Base-by-base conservation (phyloP, 805 yeast species). In the Kazachstania bromeliacearum region DNA sequence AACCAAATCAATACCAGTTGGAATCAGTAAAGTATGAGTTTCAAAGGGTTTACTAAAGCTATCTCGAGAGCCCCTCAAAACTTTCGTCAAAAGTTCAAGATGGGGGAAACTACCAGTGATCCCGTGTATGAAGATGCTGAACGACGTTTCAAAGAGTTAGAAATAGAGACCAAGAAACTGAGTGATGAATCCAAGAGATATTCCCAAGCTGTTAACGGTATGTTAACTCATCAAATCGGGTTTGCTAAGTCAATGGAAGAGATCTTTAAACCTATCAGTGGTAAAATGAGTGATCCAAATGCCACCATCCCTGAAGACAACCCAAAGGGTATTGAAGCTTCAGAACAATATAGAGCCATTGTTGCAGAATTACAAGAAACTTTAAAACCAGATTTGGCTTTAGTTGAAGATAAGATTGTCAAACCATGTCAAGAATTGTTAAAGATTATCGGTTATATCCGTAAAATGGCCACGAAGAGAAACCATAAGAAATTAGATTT, bases 221-320 rank as follows among this genome's bases (percentile, higher is more conserved):
- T 92, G 94, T 68, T 92, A 48, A 79, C 77, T 40, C 92, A 83
- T 60, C 98, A 92, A 60, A 80, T 89, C 46, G 96, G 89, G 41
- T 92, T 88, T 59, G 82, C 95, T n/a, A 81, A 80, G 53, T 89
- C 94, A 3, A 85, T 92, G 62, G 96, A 88, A 59, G 96, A 88
- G 55, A 82, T 92, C 41, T 92, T 87, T 66, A 85, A 89, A 62
- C 98, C 98, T 1, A 92, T 92, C 42, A 78, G 92, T 38, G 98
- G 98, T 29, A 77, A 87, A 43, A 67, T 83, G 56, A 77, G 92
- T 12, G 97, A 92, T 57, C 96, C 96, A 6, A 83, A 79, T 53
- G 75, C 92, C 6, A 61, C 85, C 2, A 72, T 76, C 32, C 88
- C 88, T 0, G 98, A 92, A 57, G 96, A 94, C 48, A 88, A 88